Conservation (phyloP, 768 basidiomycete genomes). For the Tylopilus plumbeoviolaceoides region DNA sequence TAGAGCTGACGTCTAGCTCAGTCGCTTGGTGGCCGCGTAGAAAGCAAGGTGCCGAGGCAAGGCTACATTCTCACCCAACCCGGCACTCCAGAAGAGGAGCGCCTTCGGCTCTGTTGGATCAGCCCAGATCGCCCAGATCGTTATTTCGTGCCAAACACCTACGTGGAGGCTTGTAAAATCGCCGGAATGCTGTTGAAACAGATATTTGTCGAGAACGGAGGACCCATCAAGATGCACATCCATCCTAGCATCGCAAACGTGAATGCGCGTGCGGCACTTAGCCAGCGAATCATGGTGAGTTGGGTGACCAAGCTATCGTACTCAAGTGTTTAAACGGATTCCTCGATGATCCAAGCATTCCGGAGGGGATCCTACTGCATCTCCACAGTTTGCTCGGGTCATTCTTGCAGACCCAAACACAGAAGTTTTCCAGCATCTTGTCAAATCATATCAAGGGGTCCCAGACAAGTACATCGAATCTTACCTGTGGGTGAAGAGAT, state of each 20-base stretch:
- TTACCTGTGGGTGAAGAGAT: constrained; percentile 81
- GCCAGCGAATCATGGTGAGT: constrained; percentile 66
- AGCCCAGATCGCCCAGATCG: constrained; percentile 67
- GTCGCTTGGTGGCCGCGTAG: constrained; percentile 74
- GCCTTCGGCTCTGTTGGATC: constrained; percentile 72
- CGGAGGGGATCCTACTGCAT: constrained; percentile 71
- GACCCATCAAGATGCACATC: constrained; percentile 72
- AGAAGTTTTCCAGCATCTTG: constrained; percentile 68
- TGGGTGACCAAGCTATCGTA: neutral
- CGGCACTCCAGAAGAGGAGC: constrained; percentile 66
- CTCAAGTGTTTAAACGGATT: neutral
- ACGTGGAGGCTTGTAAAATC: constrained; percentile 82
- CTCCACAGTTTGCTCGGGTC: constrained; percentile 66
- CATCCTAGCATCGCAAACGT: constrained; percentile 77
- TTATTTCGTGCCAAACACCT: constrained; percentile 77
- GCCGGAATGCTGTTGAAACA: constrained; percentile 69
- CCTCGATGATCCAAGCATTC: constrained; percentile 53
- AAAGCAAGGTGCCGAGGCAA: constrained; percentile 71
- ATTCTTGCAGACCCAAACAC: constrained; percentile 80
- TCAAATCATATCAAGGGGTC: constrained; percentile 66
- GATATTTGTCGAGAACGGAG: constrained; percentile 65
- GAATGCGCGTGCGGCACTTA: constrained; percentile 63
- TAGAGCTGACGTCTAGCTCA: constrained; percentile 25
- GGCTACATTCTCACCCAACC: constrained; percentile 72
- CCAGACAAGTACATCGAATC: constrained; percentile 76